A percentile compares a stretch with the other conserved stretches of the same genome.
Conservation (phyloP, 2,329 filamentous ascomycete species). For the Penicillium italicum region DNA sequence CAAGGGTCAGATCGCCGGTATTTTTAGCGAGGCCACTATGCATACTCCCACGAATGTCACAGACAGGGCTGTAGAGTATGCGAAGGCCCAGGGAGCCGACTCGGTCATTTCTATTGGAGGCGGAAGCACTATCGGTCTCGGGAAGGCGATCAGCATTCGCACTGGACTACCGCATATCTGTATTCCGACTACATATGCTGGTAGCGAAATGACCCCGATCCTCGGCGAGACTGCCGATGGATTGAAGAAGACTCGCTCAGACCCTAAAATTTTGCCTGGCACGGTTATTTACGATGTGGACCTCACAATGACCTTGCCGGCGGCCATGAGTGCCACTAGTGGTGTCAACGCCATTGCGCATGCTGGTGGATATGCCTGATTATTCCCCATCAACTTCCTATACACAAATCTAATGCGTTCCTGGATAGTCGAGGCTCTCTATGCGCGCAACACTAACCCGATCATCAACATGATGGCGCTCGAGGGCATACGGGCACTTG, state of each 20-base stretch:
- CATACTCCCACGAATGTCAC: conserved; percentile 60
- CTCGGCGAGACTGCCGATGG: conserved; percentile 60
- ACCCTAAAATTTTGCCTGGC: conserved; percentile 58
- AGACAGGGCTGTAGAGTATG: conserved; percentile 52
- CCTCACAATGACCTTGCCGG: conserved; percentile 58
- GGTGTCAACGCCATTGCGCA: conserved; percentile 66
- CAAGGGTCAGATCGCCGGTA: conserved; percentile 46
- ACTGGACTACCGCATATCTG: conserved; percentile 57
- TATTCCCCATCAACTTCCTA: neutral
- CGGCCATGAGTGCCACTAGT: conserved; percentile 53
- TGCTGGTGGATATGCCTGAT: conserved; percentile 41
- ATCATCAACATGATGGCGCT: conserved; percentile 57
- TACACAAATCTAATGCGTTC: neutral
- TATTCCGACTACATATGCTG: conserved; percentile 60
- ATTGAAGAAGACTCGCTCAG: conserved; percentile 55
- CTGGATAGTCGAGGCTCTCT: conserved; percentile 56
- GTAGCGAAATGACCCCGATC: conserved; percentile 63
- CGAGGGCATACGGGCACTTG: conserved; percentile 55
- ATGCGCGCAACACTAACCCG: conserved; percentile 60
- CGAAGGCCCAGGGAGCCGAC: conserved; percentile 48
- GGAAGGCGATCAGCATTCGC: conserved; percentile 54
- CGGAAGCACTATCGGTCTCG: conserved; percentile 60
- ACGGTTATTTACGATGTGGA: conserved; percentile 64
- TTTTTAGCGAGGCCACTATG: conserved; percentile 58
- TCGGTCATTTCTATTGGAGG: conserved; percentile 60